Conservation (phyloP, 495 filamentous ascomycete genomes). For the Trichocladium uniseriatum region DNA sequence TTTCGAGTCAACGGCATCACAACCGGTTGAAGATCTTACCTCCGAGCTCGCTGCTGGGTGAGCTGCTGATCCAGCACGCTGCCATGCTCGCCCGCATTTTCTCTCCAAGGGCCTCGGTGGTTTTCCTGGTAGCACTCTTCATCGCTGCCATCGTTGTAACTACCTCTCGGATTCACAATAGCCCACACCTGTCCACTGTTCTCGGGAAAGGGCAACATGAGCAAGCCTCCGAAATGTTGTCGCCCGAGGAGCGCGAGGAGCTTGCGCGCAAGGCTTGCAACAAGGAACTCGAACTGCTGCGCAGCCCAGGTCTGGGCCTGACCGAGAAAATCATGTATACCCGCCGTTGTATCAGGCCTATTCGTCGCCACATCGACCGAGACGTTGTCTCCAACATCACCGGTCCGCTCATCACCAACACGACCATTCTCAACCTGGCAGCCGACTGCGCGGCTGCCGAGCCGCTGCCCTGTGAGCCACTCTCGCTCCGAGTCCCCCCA, state of each 20-base stretch:
- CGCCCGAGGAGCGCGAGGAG: too few species aligned
- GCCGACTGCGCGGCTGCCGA: constrained; percentile 14
- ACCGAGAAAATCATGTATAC: constrained; percentile 31
- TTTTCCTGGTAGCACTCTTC: too few species aligned
- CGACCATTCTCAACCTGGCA: constrained; percentile 25
- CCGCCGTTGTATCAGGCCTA: constrained; percentile 30
- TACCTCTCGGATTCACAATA: too few species aligned
- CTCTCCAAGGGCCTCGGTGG: too few species aligned
- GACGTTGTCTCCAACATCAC: constrained; percentile 26
- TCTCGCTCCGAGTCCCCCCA: constrained; percentile 26
- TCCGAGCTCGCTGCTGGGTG: too few species aligned
- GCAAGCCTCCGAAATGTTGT: too few species aligned
- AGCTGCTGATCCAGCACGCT: too few species aligned
- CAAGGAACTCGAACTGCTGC: constrained; percentile 20
- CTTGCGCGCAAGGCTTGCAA: constrained; percentile 7
- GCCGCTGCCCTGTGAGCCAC: constrained; percentile 21
- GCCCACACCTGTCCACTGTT: not conserved
- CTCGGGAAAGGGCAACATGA: not conserved
- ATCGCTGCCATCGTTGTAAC: too few species aligned
- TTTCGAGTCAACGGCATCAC: too few species aligned
- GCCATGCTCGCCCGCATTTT: too few species aligned
- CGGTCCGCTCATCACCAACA: constrained; percentile 22
- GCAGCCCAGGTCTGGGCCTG: constrained; percentile 19
- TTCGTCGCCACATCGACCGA: constrained; percentile 18
- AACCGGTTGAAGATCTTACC: not conserved